A percentile compares a stretch with the other conserved stretches of the same genome.
These are phyloP conservation scores for Trichothecium sympodiale DNA, from an alignment of 2,329 filamentous ascomycete genomes.

Conservation along the genomic window DNA sequence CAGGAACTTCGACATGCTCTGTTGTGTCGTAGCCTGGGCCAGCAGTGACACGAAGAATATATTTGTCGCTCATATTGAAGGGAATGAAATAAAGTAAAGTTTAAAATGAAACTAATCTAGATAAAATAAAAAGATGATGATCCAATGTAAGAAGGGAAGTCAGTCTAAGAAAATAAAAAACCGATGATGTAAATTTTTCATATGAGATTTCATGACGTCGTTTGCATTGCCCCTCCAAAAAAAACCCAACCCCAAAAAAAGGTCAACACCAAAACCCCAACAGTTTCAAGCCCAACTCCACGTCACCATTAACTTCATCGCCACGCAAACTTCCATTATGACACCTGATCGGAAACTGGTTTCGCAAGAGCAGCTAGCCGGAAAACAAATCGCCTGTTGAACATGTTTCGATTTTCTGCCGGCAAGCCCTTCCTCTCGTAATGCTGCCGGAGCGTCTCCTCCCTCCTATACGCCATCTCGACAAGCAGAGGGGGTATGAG, in stretches of 20 bases:
- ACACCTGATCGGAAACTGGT: too few relatives aligned
- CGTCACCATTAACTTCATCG: too few relatives aligned
- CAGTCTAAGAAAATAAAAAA: too few relatives aligned
- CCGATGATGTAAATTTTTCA: constrained; percentile 2
- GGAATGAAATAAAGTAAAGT: too few relatives aligned
- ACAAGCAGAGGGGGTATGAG: neutral
- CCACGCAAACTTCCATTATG: too few relatives aligned
- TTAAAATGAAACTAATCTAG: neutral
- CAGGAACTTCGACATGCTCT: constrained; percentile 62
- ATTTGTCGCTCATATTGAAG: constrained; percentile 52
- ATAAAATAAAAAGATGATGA: too few relatives aligned
- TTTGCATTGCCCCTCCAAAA: constrained; percentile 2
- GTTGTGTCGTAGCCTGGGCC: constrained; percentile 63
- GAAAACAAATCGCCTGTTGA: neutral
- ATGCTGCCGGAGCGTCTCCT: neutral
- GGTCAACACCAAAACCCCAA: too few relatives aligned
- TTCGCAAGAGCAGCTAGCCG: neutral
- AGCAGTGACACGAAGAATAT: constrained; percentile 71
- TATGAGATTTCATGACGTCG: neutral
- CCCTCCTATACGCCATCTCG: neutral
- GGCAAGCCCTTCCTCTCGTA: constrained; percentile 1
- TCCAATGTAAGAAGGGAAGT: too few relatives aligned
- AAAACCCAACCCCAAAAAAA: too few relatives aligned
- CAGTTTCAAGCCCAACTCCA: too few relatives aligned
- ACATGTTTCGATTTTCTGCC: neutral